Evolutionary conservation across 2,329 filamentous ascomycete genomes (phyloP).

Genomic region (Fusarium temperatum): DNA sequence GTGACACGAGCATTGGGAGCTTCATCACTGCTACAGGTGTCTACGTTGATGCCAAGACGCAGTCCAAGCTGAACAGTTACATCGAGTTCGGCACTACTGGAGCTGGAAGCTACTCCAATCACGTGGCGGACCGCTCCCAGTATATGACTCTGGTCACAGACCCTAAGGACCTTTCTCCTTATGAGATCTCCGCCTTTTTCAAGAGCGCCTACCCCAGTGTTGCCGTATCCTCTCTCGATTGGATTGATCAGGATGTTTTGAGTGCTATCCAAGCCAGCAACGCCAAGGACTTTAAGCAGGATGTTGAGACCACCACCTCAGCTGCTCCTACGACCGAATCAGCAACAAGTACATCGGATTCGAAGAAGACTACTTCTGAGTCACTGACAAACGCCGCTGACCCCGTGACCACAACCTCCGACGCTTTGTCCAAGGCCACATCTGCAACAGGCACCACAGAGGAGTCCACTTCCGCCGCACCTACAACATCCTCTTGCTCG

Average conservation of each 20-base stretch:
- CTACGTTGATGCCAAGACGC: constrained; percentile 44
- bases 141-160: constrained; percentile 49
- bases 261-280: constrained; percentile 34
- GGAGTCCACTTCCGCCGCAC: not conserved
- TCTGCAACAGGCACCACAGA: not conserved
- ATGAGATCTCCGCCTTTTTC: constrained; percentile 32
- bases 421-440: not conserved
- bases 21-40: constrained; percentile 50
- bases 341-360: not conserved
- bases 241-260: constrained; percentile 33
- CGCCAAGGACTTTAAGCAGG: constrained; percentile 12
- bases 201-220: constrained; percentile 12
- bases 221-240: constrained; percentile 22
- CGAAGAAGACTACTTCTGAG: not conserved
- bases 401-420: not conserved
- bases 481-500: not conserved
- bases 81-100: constrained; percentile 54
- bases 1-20: constrained; percentile 49
- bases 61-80: constrained; percentile 47
- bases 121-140: constrained; percentile 44
- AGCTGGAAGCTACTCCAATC: constrained; percentile 50
- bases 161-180: constrained; percentile 43
- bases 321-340: not conserved
- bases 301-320: not conserved
- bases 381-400: not conserved